Percentiles rank a stretch among this genome's conserved stretches.
Conservation (phyloP, 208 protist genomes). For the Endotrypanum monterogeii region DNA sequence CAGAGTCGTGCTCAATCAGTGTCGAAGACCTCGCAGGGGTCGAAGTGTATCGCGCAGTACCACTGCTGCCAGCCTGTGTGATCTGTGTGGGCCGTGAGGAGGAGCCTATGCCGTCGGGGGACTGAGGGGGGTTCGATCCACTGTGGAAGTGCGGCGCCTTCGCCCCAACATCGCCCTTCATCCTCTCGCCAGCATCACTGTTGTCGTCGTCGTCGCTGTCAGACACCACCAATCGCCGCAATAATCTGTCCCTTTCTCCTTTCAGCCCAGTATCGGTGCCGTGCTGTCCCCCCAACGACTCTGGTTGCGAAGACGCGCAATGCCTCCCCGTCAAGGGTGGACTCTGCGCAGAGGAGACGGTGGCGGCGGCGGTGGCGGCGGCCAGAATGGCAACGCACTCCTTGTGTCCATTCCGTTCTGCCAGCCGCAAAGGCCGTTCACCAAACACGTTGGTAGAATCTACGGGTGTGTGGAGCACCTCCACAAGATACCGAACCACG, state of each 20-base stretch:
- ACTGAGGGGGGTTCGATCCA: background rate
- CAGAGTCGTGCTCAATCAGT: background rate
- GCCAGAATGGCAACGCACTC: conserved; percentile 19
- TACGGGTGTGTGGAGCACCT: conserved; percentile 21
- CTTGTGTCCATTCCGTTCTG: conserved; percentile 17
- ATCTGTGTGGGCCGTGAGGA: background rate
- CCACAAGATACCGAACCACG: conserved; percentile 46
- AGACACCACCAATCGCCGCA: conserved; percentile 19
- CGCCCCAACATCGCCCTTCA: background rate
- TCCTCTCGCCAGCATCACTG: background rate
- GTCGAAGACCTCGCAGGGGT: background rate
- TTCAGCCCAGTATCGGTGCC: background rate
- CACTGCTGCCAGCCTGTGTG: background rate
- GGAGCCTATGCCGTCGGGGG: background rate
- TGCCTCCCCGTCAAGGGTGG: background rate
- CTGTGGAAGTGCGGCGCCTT: background rate
- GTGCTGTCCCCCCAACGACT: background rate
- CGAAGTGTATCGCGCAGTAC: background rate
- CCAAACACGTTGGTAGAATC: conserved; percentile 32
- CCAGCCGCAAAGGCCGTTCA: conserved; percentile 38
- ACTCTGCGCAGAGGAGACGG: background rate
- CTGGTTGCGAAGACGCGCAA: background rate
- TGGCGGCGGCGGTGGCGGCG: background rate
- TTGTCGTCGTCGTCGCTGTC: conserved; percentile 39
- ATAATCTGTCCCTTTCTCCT: background rate